Base-by-base conservation (phyloP, 1,284 basidiomycete genomes). In the Ustilago sp. region DNA sequence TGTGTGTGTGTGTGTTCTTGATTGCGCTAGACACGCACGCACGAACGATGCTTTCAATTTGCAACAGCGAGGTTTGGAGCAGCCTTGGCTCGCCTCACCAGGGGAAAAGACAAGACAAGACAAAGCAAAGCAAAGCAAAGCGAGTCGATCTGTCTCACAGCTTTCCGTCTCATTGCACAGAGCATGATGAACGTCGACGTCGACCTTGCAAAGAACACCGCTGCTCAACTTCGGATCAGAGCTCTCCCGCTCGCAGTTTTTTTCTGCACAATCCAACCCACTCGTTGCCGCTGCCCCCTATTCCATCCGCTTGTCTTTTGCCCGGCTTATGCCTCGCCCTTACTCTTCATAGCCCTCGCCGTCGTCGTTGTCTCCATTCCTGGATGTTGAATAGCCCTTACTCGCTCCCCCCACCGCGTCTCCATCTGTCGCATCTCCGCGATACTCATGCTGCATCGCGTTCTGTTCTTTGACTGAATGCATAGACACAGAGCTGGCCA, bases 141-240 rank as follows among this genome's bases (percentile, higher is more conserved):
- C 48, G 9, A 50, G 48, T 50, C 48, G 28, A 32, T 31, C 48
- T 50, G 48, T 50, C 48, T 50, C 28, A 15, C 28, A 19, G 56
- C 56, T 13, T 41, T 45, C 43, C 48, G 12, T 50, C 31, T 50
- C 48, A 60, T 53, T 36, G 59, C 59, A 43, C 35, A 5, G 8
- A n/a, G 11, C 47, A 38, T 41, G n/a, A 43, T 60, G 32, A 32
- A 45, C 5, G 57, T 63, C 68, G 61, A 60, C 52, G 62, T 64
- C 68, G 62, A 48, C 58, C 50, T 57, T 64, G 62, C 53, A 57
- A 52, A 41, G 62, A 64, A 70, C 59, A 36, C 57, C 61, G 67
- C 58, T 41, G 6, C 58, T 59, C 39, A 28, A 23, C 8, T 13
- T 32, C 34, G 53, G 69, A 67, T 63, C 64, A 72, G 52, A 57